Conservation (phyloP, 2,329 filamentous ascomycete species). For the Triangularia setosa region DNA sequence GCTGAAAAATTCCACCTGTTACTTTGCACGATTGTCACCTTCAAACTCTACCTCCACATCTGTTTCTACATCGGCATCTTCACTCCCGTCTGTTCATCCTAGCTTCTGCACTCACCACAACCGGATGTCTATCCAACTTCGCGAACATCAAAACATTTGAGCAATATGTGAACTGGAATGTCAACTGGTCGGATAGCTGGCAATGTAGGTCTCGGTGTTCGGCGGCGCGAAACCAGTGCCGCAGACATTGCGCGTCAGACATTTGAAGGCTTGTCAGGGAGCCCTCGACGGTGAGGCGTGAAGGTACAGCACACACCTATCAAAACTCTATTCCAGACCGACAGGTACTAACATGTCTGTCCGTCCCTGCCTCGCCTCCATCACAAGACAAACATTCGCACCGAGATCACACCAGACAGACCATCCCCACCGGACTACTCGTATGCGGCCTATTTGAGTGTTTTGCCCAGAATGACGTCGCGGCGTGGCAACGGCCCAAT, state of each 20-base stretch:
- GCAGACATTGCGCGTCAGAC: background rate
- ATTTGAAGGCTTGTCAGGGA: background rate
- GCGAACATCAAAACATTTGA: background rate
- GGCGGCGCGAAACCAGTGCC: background rate
- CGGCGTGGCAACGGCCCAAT: background rate
- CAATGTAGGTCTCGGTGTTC: slow-evolving; percentile 5
- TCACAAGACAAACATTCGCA: background rate
- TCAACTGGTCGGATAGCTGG: background rate
- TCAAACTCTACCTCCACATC: too few species aligned
- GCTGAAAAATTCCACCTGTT: too few species aligned
- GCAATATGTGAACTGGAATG: background rate
- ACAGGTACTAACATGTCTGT: background rate
- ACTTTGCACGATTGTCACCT: too few species aligned
- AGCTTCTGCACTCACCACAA: too few species aligned
- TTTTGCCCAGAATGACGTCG: background rate
- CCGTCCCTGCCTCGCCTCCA: background rate
- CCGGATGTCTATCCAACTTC: background rate
- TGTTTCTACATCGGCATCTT: too few species aligned
- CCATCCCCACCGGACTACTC: background rate
- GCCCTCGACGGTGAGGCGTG: background rate
- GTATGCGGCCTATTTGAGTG: background rate
- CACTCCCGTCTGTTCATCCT: background rate
- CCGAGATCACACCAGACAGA: background rate
- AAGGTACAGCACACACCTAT: background rate
- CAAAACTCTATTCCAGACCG: background rate